Conservation (phyloP, 1,139 yeast species). For the Yamadazyma spencermartinsiae region DNA sequence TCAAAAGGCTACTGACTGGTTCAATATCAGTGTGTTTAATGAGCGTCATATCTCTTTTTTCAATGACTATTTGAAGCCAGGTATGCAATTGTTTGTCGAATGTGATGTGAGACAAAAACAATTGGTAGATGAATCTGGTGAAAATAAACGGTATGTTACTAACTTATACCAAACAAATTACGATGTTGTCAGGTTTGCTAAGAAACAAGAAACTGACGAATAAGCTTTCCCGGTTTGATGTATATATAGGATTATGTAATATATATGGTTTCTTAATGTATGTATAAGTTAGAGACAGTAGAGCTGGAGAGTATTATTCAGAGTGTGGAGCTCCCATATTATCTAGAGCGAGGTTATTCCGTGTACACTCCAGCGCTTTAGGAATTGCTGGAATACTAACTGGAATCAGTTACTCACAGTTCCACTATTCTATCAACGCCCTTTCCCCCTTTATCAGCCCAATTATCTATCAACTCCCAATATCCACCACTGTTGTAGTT, state of each 20-base stretch:
- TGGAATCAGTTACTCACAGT: too few relatives aligned
- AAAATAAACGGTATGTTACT: constrained; percentile 30
- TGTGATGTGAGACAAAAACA: constrained; percentile 40
- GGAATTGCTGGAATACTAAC: too few relatives aligned
- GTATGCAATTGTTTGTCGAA: constrained; percentile 44
- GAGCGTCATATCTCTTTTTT: constrained; percentile 39
- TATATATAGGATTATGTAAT: not conserved
- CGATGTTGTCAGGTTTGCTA: constrained; percentile 44
- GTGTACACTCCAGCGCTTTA: too few relatives aligned
- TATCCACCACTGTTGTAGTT: too few relatives aligned
- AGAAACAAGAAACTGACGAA: constrained; percentile 21
- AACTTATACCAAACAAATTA: constrained; percentile 37
- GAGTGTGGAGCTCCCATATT: too few relatives aligned
- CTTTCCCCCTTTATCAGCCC: too few relatives aligned
- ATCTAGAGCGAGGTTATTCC: too few relatives aligned
- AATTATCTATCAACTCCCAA: too few relatives aligned
- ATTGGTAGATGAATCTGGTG: constrained; percentile 36
- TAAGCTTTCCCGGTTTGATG: not conserved
- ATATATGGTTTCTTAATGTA: not conserved
- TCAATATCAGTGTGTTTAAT: constrained; percentile 41
- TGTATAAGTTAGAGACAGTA: not conserved
- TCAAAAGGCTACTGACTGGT: constrained; percentile 41
- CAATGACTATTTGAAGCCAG: constrained; percentile 42
- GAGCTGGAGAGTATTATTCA: not conserved
- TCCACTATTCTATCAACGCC: too few relatives aligned